Evolutionary conservation across 2,329 filamentous ascomycete species (phyloP), one percentile per base, ranked within the genome.

Genomic region (Sordariomycetes sp.): DNA sequence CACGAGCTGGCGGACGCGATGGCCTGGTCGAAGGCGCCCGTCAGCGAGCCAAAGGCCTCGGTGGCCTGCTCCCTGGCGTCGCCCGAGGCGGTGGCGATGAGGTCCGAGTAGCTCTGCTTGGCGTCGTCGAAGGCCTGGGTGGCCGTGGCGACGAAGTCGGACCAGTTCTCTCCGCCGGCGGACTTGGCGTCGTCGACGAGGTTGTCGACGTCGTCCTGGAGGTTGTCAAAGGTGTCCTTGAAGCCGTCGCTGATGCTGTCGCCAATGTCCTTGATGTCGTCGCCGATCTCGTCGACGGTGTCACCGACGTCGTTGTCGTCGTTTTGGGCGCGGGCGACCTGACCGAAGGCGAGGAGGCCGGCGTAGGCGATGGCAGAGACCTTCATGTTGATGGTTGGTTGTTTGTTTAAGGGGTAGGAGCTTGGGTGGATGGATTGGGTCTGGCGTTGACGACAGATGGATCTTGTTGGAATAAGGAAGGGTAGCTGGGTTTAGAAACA

Each of bases 351-450:
- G 32, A 49, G 49, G 29, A 59, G 43, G 41, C 50, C 46, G 35
- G 56, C 39, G 40, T 57, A 28, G 35, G 51, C 44, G 43, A 46
- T 12, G 31, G 39, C 46, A 46, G 54, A 49, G 53, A 58, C 55
- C 54, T 59, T 59, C 59, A 63, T 45, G 16, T 32, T 61, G 37
- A 28, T 47, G 47, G 38, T 34, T 38, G 40, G 37, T 30, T 43
- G 27, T 41, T 31, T 33, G 35, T 20, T n/a, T 23, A 33, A 34
- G 27, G 34, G 41, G 33, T 33, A 25, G 21, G 27, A 11, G 14
- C 16, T 20, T 21, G 30, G 16, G 16, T 33, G 30, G 30, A 17
- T 34, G 21, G n/a, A n/a, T n/a, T n/a, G n/a, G n/a, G n/a, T n/a
- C n/a, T n/a, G n/a, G n/a, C n/a, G n/a, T n/a, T n/a, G n/a, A n/a